These are phyloP conservation scores for Alternaria rosae DNA, from an alignment of 2,329 filamentous ascomycete species.

Conservation along the genomic window DNA sequence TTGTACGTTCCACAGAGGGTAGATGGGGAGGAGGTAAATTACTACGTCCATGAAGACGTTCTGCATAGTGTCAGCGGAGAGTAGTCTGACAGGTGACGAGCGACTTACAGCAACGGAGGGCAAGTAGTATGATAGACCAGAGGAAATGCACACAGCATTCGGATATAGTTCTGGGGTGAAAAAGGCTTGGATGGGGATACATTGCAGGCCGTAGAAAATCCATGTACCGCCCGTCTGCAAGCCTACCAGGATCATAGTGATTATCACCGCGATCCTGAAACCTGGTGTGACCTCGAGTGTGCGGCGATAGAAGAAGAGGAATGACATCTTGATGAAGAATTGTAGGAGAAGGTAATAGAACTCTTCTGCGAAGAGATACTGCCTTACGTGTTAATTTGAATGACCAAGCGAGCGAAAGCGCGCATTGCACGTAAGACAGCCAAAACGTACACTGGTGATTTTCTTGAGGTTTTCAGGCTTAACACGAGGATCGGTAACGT, in stretches of 20 bases:
- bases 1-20: not conserved
- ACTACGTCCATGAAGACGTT: constrained; percentile 1
- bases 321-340: not conserved
- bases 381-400: not conserved
- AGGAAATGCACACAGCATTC: not conserved
- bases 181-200: not conserved
- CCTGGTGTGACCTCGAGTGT: not conserved
- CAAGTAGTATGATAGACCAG: not conserved
- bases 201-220: not conserved
- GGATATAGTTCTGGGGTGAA: not conserved
- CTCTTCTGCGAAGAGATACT: constrained; percentile 1
- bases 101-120: not conserved
- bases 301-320: not conserved
- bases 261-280: not conserved
- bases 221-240: not conserved
- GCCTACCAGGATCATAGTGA: not conserved
- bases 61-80: not conserved
- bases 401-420: not conserved
- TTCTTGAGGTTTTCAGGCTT: not conserved
- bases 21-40: not conserved
- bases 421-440: too few species aligned
- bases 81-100: not conserved
- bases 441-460: not conserved
- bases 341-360: constrained; percentile 1
- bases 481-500: not conserved